These are phyloP conservation scores for Arthroderma sp. DNA, from an alignment of 2,329 filamentous ascomycete species.

Conservation along the genomic window DNA sequence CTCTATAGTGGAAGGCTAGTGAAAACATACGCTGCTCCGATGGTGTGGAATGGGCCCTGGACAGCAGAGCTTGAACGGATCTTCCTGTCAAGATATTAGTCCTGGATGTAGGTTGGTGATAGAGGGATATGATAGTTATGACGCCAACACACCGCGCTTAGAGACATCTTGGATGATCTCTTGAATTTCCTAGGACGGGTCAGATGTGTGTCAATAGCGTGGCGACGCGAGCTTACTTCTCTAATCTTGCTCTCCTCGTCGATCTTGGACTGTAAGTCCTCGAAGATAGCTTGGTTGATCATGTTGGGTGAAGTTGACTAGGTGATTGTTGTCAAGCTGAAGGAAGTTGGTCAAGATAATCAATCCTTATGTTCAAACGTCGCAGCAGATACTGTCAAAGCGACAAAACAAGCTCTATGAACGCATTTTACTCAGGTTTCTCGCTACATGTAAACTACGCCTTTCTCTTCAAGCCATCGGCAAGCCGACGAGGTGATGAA, in stretches of 20 bases:
- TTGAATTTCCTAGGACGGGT: conserved; percentile 47
- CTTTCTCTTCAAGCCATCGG: conserved; percentile 46
- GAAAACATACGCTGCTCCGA: conserved; percentile 43
- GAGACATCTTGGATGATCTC: conserved; percentile 72
- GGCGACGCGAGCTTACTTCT: conserved; percentile 41
- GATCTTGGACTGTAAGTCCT: conserved; percentile 73
- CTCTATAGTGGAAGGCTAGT: background rate
- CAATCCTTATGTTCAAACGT: too few relatives aligned
- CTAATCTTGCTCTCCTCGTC: conserved; percentile 73
- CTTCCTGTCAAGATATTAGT: conserved; percentile 39
- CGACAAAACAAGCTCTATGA: too few relatives aligned
- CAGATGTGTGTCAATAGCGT: background rate
- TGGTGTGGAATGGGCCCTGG: conserved; percentile 78
- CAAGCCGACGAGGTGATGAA: conserved; percentile 47
- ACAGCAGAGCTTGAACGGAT: conserved; percentile 68
- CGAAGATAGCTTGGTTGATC: conserved; percentile 74
- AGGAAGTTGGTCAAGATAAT: too few relatives aligned
- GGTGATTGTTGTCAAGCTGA: too few relatives aligned
- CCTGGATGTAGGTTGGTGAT: background rate
- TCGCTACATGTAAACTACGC: too few relatives aligned
- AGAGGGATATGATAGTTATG: background rate
- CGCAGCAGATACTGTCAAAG: too few relatives aligned
- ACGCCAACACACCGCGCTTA: conserved; percentile 45
- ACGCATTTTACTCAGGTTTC: too few relatives aligned
- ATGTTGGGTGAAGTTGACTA: conserved; percentile 28